These are phyloP conservation scores for Malus orientalis DNA, from an alignment of 306 rosid genomes.

Conservation along the genomic window DNA sequence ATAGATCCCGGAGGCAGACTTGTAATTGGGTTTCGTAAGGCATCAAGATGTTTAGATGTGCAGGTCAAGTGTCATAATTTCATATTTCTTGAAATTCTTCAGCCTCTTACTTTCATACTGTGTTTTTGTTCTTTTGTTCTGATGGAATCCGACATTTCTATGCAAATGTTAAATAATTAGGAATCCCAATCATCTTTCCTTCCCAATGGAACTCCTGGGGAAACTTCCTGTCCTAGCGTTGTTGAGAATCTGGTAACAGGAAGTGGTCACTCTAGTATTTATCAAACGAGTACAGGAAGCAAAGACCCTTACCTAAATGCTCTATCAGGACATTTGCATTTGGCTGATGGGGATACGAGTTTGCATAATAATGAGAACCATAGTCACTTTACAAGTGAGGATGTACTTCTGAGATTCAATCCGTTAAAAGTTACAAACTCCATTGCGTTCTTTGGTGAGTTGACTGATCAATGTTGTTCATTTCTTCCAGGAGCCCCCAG, in stretches of 20 bases:
- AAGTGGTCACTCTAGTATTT: conserved; percentile 42
- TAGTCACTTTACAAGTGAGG: conserved; percentile 37
- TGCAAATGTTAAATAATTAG: conserved; percentile 33
- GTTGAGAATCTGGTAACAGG: conserved; percentile 49
- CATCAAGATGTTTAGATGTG: conserved; percentile 46
- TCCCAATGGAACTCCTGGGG: conserved; percentile 51
- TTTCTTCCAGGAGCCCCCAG: conserved; percentile 79
- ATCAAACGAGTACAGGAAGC: conserved; percentile 38
- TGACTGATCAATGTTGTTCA: conserved; percentile 17
- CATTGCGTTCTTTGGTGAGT: conserved; percentile 15
- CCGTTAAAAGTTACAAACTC: conserved; percentile 10
- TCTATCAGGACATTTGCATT: conserved; percentile 30
- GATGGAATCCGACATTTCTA: conserved; percentile 15
- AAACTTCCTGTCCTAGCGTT: conserved; percentile 41
- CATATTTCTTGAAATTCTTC: conserved; percentile 8
- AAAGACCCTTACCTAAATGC: conserved; percentile 35
- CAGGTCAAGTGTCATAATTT: conserved; percentile 45
- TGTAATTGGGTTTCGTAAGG: conserved; percentile 87
- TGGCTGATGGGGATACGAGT: conserved; percentile 36
- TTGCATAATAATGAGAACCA: conserved; percentile 41
- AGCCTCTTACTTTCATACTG: conserved; percentile 4
- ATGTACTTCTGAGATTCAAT: not conserved
- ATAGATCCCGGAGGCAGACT: conserved; percentile 90
- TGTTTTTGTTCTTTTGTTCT: conserved; percentile 2
- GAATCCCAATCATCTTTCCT: conserved; percentile 49